Conservation (phyloP, 176 grass and related monocot genomes). For the Hsuehochloa calcarea region DNA sequence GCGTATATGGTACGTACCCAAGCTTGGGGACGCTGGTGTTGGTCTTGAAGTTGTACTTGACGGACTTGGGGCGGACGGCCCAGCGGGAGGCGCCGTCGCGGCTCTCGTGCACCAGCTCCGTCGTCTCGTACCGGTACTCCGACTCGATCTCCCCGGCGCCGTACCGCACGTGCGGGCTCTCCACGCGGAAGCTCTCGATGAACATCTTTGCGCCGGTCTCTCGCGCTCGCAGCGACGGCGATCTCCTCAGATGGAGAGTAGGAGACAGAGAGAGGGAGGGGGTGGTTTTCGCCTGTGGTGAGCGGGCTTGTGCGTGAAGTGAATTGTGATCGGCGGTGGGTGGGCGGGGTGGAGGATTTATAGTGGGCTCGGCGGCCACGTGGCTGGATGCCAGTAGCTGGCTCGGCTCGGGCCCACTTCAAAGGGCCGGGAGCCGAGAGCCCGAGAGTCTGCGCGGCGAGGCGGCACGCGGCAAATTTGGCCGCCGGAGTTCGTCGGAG, state of each 20-base stretch:
- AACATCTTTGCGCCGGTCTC: constrained; percentile 55
- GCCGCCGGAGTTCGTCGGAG: neutral
- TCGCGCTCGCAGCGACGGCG: neutral
- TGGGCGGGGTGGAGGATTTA: constrained; percentile 12
- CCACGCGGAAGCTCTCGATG: constrained; percentile 91
- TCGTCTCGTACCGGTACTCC: constrained; percentile 88
- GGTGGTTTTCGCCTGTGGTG: neutral
- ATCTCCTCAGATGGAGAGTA: neutral
- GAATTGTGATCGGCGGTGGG: constrained; percentile 16
- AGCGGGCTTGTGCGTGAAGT: neutral
- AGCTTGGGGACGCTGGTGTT: constrained; percentile 74
- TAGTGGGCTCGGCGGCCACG: constrained; percentile 27
- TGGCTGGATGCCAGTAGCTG: no score
- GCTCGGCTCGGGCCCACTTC: no score
- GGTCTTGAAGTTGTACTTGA: constrained; percentile 86
- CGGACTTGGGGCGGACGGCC: constrained; percentile 80
- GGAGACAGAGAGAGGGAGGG: neutral
- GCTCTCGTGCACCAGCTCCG: constrained; percentile 87
- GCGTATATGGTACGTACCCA: constrained; percentile 42
- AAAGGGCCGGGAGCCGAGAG: no score
- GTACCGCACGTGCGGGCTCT: constrained; percentile 82
- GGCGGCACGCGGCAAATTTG: neutral
- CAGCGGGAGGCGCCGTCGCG: constrained; percentile 69
- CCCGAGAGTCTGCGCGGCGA: neutral
- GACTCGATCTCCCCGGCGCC: constrained; percentile 76